Base-by-base conservation (phyloP, 352 stramenopile species). In the Aphanomyces stellatus region DNA sequence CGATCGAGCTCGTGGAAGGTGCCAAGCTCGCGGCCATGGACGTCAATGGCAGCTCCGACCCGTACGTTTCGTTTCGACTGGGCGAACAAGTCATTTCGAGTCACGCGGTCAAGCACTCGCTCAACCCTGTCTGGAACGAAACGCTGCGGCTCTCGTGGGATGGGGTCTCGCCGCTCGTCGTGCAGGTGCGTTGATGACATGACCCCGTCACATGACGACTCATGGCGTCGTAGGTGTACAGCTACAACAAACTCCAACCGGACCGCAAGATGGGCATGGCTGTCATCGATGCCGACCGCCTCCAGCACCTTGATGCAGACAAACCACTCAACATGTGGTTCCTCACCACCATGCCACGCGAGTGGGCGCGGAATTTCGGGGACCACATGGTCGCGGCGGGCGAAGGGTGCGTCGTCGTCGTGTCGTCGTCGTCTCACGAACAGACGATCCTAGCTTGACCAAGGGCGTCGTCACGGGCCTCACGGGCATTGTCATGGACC, bases 61-160 rank as follows among this genome's bases (percentile, higher is more conserved):
- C 82, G 63, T 93, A 91, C 76, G 84, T 91, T 60, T 80, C 72
- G 40, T 87, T 93, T 61, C 78, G 75, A 3, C 71, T 93, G 1
- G 82, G 84, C 4, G 84, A 90, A 57, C 84, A 93, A 71, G 75
- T 64, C 34, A 85, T 93, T 70, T 77, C 71, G 53, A 91, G 84
- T 53, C 75, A 83, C 60, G 74, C 75, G 42, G 79, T 91, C 46
- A 71, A 79, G 72, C 89, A 90, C 66, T 82, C 77, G 62, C 77
- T 89, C 31, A 80, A 87, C 34, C 84, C 84, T 43, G 73, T 74
- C 3, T 93, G 82, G 84, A 68, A 75, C 40, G 73, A 93, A 69
- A 85, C 75, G 65, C 78, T 91, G 1, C 74, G 89, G 79, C 75
- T 93, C 3, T 93, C 84, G 30, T 93, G 84, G 84, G 82, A 93